Evolutionary conservation across 352 stramenopile genomes (phyloP), one percentile per base, ranked within the genome.

Genomic region (Phytophthora palmivora): DNA sequence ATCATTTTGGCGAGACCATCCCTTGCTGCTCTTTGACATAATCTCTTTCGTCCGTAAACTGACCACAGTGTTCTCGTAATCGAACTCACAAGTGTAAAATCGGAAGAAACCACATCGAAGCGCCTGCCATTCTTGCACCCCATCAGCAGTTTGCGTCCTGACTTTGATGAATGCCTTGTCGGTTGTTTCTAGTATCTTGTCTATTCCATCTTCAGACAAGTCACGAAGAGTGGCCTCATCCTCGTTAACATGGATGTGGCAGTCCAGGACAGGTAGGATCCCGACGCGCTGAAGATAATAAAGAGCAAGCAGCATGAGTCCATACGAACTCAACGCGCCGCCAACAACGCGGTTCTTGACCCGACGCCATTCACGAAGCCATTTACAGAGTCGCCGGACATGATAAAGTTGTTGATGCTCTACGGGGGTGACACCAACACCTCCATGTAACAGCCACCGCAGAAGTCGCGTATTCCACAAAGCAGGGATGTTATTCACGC

Each of bases 391-490:
- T 24, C 45, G 58, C 16, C 62, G 66, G n/a, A 65, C 60, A 5
- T 76, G 48, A 18, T 24, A 16, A 16, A 63, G 30, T 28, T 68
- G 65, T 9, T 7, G 46, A 33, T 30, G 42, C 46, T 67, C 26
- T 15, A 15, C 11, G 26, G 45, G 14, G 50, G n/a, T 44, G 14
- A 24, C 10, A 34, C 43, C 26, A 7, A 11, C 26, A 45, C 41
- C 44, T 6, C 51, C 62, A 42, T 62, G 44, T 38, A 89, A 57
- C 6, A 83, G 22, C 42, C 59, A 66, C 14, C 60, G 50, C 19
- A 91, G 59, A 8, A 95, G 76, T 42, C 79, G 68, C 18, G 84
- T 89, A 63, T 95, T 95, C 83, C 82, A 95, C 10, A 95, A 55
- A 15, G 87, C 84, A 4, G 87, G 45, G n/a, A 88, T 21, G 58